These are phyloP conservation scores for Rhizophagus prolifer DNA, from an alignment of 192 early-diverging fungal species.

Conservation along the genomic window DNA sequence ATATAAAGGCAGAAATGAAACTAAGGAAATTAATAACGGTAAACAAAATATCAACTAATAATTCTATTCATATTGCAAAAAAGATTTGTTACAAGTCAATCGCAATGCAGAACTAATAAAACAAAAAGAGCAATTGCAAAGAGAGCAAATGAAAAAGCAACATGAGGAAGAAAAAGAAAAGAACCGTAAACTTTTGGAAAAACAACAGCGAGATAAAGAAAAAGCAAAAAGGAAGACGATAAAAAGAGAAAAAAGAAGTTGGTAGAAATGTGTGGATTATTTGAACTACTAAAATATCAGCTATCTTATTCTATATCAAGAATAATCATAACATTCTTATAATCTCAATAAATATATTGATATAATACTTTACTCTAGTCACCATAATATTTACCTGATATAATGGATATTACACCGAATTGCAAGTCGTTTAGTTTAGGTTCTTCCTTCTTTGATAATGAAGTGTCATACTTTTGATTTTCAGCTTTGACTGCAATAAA, in stretches of 20 bases:
- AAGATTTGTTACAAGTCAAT: conserved; percentile 50
- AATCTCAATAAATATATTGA: background rate
- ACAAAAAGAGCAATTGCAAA: conserved; percentile 53
- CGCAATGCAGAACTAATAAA: conserved; percentile 59
- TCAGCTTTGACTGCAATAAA: background rate
- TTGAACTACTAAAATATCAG: background rate
- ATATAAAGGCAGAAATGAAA: conserved; percentile 48
- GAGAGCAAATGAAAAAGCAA: conserved; percentile 49
- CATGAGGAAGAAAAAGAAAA: conserved; percentile 54
- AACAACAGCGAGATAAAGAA: conserved; percentile 49
- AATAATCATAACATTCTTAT: background rate
- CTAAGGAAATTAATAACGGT: background rate
- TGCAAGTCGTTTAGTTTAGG: background rate
- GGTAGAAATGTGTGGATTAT: conserved; percentile 33
- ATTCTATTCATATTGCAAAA: conserved; percentile 8
- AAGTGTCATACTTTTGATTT: background rate
- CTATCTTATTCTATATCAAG: background rate
- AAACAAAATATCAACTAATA: background rate
- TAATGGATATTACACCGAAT: background rate
- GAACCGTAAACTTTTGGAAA: conserved; percentile 51
- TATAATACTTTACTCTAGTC: background rate
- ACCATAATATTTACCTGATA: background rate
- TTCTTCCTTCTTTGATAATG: background rate
- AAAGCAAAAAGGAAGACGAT: conserved; percentile 51
- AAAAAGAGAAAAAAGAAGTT: conserved; percentile 53